These are phyloP conservation scores for Pythium rhizo-oryzae DNA, from an alignment of 352 stramenopile genomes.

Conservation along the genomic window DNA sequence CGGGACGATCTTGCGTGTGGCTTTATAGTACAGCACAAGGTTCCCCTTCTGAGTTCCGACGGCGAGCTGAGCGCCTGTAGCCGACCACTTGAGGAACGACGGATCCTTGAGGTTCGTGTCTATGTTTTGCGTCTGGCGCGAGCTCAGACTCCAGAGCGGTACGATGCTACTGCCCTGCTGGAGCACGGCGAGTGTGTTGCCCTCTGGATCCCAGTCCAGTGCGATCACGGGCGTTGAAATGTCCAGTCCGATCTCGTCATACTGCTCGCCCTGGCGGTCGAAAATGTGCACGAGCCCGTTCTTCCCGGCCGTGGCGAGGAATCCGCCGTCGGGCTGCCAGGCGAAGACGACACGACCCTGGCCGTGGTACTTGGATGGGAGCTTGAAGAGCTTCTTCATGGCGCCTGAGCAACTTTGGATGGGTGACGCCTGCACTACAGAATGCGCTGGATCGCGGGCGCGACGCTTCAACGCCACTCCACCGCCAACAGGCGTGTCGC, in stretches of 20 bases:
- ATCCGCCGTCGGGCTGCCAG: conserved; percentile 91
- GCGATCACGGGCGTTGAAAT: conserved; percentile 67
- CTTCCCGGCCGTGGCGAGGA: conserved; percentile 88
- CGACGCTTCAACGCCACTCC: conserved; percentile 7
- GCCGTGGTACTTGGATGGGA: conserved; percentile 87
- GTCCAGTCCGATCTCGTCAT: conserved; percentile 90
- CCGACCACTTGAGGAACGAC: conserved; percentile 91
- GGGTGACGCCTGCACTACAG: too few species aligned
- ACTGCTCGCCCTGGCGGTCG: conserved; percentile 89
- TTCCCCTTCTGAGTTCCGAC: conserved; percentile 94
- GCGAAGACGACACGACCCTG: conserved; percentile 85
- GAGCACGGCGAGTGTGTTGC: conserved; percentile 88
- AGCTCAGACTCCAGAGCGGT: conserved; percentile 85
- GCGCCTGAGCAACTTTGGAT: too few species aligned
- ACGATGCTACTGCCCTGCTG: conserved; percentile 90
- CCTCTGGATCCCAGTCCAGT: conserved; percentile 91
- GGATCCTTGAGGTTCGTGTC: conserved; percentile 94
- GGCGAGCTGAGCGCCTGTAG: conserved; percentile 78
- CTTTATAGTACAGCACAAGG: conserved; percentile 93
- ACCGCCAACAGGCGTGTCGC: conserved; percentile 19
- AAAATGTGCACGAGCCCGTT: conserved; percentile 93
- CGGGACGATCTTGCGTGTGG: conserved; percentile 87
- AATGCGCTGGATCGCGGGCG: neutral
- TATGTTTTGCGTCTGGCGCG: conserved; percentile 70
- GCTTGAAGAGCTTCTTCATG: conserved; percentile 94